Conservation (phyloP, 257 asterid genomes). For the Coffea eugenioides region DNA sequence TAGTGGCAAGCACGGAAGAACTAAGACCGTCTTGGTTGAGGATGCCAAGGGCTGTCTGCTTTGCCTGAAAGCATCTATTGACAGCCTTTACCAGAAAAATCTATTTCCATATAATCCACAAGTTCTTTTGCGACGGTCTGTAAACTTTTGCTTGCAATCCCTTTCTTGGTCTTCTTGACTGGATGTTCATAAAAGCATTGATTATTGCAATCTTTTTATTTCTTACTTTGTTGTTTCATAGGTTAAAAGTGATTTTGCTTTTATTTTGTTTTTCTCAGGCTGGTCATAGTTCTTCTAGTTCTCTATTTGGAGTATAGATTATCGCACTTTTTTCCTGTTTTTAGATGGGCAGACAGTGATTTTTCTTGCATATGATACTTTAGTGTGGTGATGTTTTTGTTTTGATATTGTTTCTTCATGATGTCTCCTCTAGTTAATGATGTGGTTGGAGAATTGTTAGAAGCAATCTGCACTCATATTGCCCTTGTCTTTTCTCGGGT, state of each 20-base stretch:
- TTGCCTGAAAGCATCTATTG: constrained; percentile 58
- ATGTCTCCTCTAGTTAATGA: neutral
- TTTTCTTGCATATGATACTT: neutral
- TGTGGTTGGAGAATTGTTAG: neutral
- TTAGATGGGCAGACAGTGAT: neutral
- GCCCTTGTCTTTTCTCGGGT: neutral
- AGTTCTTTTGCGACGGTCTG: constrained; percentile 74
- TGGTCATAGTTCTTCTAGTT: no score
- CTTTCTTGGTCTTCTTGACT: neutral
- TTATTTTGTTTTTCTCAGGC: neutral
- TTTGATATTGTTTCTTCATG: neutral
- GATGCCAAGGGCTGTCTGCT: constrained; percentile 69
- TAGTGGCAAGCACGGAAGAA: constrained; percentile 20
- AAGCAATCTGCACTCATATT: neutral
- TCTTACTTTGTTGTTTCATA: no score
- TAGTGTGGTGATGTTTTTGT: neutral
- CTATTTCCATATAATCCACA: constrained; percentile 83
- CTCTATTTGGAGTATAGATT: neutral
- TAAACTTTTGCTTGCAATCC: constrained; percentile 1
- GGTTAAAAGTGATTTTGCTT: neutral
- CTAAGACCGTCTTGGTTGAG: constrained; percentile 34
- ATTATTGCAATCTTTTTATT: no score
- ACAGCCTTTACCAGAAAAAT: constrained; percentile 61
- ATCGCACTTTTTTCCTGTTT: neutral
- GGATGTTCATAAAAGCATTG: neutral